Conservation (phyloP, 2,329 filamentous ascomycete genomes). For the Stagonosporopsis tanaceti region DNA sequence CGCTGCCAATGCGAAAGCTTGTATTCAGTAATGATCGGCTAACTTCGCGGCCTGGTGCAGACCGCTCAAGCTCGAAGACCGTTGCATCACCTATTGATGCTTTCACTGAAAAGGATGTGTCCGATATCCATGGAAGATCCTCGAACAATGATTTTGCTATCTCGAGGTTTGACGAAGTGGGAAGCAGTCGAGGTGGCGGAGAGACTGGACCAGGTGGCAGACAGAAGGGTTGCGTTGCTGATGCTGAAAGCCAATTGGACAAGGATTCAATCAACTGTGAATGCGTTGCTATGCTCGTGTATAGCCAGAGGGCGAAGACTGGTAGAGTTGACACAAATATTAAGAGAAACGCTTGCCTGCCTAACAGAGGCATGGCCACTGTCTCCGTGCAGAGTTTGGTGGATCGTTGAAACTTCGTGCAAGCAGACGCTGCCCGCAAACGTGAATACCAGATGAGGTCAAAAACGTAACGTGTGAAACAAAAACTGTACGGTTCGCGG, state of each 20-base stretch:
- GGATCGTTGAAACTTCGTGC: background rate
- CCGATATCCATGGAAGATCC: slow-evolving; percentile 12
- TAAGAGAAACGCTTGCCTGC: background rate
- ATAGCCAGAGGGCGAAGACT: slow-evolving; percentile 9
- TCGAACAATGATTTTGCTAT: slow-evolving; percentile 15
- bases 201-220: slow-evolving; percentile 34
- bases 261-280: background rate
- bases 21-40: slow-evolving; percentile 25
- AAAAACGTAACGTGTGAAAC: background rate
- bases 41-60: slow-evolving; percentile 23
- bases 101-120: slow-evolving; percentile 36
- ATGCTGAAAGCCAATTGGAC: background rate
- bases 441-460: background rate
- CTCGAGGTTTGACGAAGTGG: slow-evolving; percentile 7
- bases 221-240: slow-evolving; percentile 22
- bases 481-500: background rate
- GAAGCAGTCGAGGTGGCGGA: slow-evolving; percentile 26
- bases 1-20: slow-evolving; percentile 33
- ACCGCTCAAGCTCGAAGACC: slow-evolving; percentile 28
- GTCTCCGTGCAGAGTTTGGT: background rate
- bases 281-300: slow-evolving; percentile 2
- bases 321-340: slow-evolving; percentile 1
- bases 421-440: background rate
- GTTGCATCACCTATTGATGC: slow-evolving; percentile 29
- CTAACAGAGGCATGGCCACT: slow-evolving; percentile 9